These are phyloP conservation scores for Abrus pulchellus DNA, from an alignment of 306 rosid species.

Conservation along the genomic window DNA sequence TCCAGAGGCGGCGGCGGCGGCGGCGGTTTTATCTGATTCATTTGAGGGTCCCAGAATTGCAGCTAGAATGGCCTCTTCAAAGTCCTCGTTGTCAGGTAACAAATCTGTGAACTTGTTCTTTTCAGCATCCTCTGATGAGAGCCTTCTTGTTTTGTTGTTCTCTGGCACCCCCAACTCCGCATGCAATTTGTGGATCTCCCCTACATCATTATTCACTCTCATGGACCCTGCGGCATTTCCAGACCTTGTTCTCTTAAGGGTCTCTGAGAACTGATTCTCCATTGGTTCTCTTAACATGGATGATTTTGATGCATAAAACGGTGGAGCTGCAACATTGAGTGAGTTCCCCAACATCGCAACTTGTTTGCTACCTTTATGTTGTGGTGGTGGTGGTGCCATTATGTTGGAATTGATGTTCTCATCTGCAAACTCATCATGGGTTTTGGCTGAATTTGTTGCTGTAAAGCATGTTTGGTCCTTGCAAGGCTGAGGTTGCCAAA, in stretches of 20 bases:
- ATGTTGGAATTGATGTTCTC: slow-evolving; percentile 74
- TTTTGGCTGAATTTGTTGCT: slow-evolving; percentile 40
- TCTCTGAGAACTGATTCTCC: slow-evolving; percentile 64
- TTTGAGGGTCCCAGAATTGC: slow-evolving; percentile 68
- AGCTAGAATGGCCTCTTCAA: slow-evolving; percentile 91
- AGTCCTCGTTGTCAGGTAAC: slow-evolving; percentile 83
- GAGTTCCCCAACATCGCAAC: slow-evolving; percentile 56
- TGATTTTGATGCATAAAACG: slow-evolving; percentile 71
- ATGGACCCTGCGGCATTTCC: slow-evolving; percentile 70
- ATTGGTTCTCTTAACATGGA: slow-evolving; percentile 36
- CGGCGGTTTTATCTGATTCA: slow-evolving; percentile 45
- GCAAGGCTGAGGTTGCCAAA: slow-evolving; percentile 99
- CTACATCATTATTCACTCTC: slow-evolving; percentile 53
- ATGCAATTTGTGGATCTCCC: slow-evolving; percentile 47
- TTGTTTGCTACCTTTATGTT: slow-evolving; percentile 47
- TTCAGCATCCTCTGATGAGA: slow-evolving; percentile 58
- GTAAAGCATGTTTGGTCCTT: slow-evolving; percentile 68
- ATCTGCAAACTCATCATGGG: slow-evolving; percentile 67
- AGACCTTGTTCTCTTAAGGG: slow-evolving; percentile 90
- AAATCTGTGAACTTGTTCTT: slow-evolving; percentile 54
- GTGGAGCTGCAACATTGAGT: slow-evolving; percentile 82
- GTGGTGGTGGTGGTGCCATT: slow-evolving; percentile 44
- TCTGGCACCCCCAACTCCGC: slow-evolving; percentile 56
- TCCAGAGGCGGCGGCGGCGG: slow-evolving; percentile 22
- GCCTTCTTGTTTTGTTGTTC: slow-evolving; percentile 74